Evolutionary conservation across 768 basidiomycete species (phyloP), one percentile per base, ranked within the genome.

Genomic region (Hericium rajendrae): DNA sequence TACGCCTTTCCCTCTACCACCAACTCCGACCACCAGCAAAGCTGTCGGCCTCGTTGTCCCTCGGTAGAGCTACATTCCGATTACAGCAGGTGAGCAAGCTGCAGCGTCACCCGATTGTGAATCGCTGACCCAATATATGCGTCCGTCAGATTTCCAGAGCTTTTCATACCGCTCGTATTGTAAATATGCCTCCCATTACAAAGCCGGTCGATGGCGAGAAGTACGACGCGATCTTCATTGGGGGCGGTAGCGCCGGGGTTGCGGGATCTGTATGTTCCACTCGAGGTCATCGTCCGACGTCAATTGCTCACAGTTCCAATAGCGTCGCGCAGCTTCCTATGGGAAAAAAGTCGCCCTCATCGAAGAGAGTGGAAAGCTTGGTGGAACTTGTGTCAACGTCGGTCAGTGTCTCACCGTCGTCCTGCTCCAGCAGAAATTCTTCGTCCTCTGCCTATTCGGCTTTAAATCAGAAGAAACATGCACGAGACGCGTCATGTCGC

Each of bases 301-400:
- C 20, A 3, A n/a, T 40, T 22, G 39, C 48, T 55, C 16, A 63
- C 53, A 39, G 48, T 55, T 38, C 24, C n/a, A 2, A 32, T 64
- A 97, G 93, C 82, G 97, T 59, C 84, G 97, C 56, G 97, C 95
- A 13, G 91, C 91, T 16, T 77, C 78, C 16, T 94, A 97, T 70
- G 94, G 94, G 41, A 91, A 88, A 70, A 95, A 94, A 71, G 91
- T 92, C 54, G 95, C 94, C 12, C 73, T 97, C 26, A 81, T 97
- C 15, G 97, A 99, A 68, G 77, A 74, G 48, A 80, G 83, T 4
- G 79, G 82, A 10, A 67, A 79, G 41, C 78, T 94, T 2, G 97
- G 97, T 38, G 97, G 95, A 53, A 97, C 95, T 39, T 99, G 97
- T 68, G 97, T 99, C 59, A 97, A 97, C 70, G 95, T 99, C 59